These are phyloP conservation scores for Sisymbrium altissimum DNA, from an alignment of 345 rosid genomes.

Conservation along the genomic window DNA sequence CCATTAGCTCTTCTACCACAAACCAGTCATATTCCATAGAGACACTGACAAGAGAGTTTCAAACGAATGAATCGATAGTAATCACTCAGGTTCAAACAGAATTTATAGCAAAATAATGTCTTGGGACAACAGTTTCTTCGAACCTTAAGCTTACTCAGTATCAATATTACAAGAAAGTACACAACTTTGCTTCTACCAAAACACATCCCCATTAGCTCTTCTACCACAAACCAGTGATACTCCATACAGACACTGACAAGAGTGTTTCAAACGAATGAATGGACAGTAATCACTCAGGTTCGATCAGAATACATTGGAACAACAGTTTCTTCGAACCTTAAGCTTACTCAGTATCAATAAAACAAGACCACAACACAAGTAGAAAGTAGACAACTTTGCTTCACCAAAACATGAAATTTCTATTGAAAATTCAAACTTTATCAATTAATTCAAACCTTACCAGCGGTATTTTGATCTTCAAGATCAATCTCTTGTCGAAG, in stretches of 20 bases:
- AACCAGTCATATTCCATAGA: neutral
- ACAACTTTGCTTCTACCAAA: neutral
- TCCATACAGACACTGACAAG: neutral
- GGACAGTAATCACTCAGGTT: neutral
- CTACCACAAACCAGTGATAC: neutral
- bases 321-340: neutral
- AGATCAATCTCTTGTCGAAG: slow-evolving; percentile 88
- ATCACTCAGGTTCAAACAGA: neutral
- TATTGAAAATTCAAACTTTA: neutral
- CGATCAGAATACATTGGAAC: neutral
- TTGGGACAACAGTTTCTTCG: neutral
- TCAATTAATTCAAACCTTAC: slow-evolving; percentile 24
- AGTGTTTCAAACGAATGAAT: neutral
- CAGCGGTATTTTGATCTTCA: slow-evolving; percentile 71
- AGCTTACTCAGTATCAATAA: neutral
- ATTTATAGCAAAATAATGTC: neutral
- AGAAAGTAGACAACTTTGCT: neutral
- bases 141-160: neutral
- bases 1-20: slow-evolving; percentile 1
- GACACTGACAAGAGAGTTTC: neutral
- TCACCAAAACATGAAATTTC: neutral
- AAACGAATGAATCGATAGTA: neutral
- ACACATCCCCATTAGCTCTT: slow-evolving; percentile 9
- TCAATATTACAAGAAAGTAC: neutral
- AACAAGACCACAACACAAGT: no score